Conservation (phyloP, 2,329 filamentous ascomycete species). For the Rasamsonia emersonii region DNA sequence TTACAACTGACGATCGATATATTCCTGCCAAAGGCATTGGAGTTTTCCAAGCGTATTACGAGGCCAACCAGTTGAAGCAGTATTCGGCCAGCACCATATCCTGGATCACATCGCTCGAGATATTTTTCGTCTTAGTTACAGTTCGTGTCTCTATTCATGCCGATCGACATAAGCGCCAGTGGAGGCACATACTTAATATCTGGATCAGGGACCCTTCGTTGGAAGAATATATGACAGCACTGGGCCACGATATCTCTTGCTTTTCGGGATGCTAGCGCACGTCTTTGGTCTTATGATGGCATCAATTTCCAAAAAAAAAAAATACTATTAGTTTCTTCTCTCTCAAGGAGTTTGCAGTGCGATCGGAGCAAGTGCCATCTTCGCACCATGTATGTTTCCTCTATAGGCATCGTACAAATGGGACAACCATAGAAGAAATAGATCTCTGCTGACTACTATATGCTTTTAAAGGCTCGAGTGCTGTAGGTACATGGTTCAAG, state of each 20-base stretch:
- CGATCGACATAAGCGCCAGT: neutral
- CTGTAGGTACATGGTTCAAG: too few species aligned
- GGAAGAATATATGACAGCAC: constrained; percentile 55
- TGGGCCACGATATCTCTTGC: constrained; percentile 48
- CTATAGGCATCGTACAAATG: constrained; percentile 32
- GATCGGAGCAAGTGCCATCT: constrained; percentile 43
- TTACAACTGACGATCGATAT: too few species aligned
- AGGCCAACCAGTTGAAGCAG: constrained; percentile 36
- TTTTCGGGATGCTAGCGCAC: constrained; percentile 45
- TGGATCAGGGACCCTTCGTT: too few species aligned
- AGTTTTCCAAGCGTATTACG: constrained; percentile 52
- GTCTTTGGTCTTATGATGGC: constrained; percentile 54
- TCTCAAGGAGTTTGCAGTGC: constrained; percentile 47
- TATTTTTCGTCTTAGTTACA: constrained; percentile 47
- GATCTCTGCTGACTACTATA: too few species aligned
- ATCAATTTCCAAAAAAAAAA: constrained; percentile 39
- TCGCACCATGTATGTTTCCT: constrained; percentile 36
- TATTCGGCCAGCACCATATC: constrained; percentile 47
- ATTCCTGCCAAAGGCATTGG: constrained; percentile 39
- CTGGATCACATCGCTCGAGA: constrained; percentile 52
- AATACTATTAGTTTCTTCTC: constrained; percentile 52
- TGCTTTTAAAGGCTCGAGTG: too few species aligned
- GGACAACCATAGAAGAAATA: too few species aligned
- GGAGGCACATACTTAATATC: too few species aligned
- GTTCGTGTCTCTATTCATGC: constrained; percentile 1